Percentiles rank a stretch among this genome's conserved stretches.
Evolutionary conservation across 495 filamentous ascomycete genomes (phyloP).

Genomic region (Aspergillus indologenus): DNA sequence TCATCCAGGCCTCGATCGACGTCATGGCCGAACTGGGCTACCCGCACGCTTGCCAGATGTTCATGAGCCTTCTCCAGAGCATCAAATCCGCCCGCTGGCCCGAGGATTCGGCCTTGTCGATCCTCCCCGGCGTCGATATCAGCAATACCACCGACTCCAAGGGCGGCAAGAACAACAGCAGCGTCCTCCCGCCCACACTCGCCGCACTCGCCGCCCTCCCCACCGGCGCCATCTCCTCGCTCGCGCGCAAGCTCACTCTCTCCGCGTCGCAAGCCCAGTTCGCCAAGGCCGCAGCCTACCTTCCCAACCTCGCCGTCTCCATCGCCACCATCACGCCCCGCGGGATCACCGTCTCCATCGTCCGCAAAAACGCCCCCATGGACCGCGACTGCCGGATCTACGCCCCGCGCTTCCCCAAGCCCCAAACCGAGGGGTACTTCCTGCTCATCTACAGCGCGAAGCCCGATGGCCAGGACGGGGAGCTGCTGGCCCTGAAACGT

Average conservation of each 20-base stretch:
- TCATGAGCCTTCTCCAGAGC: slow-evolving; percentile 84
- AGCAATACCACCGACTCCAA: slow-evolving; percentile 18
- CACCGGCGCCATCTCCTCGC: slow-evolving; percentile 19
- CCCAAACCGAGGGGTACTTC: slow-evolving; percentile 94
- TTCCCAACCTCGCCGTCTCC: slow-evolving; percentile 54
- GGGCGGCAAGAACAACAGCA: slow-evolving; percentile 33
- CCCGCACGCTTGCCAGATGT: slow-evolving; percentile 65
- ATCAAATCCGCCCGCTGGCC: slow-evolving; percentile 94
- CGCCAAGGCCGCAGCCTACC: slow-evolving; percentile 10
- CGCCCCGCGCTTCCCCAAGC: slow-evolving; percentile 87
- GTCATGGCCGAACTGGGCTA: slow-evolving; percentile 89
- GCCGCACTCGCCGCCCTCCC: slow-evolving; percentile 30
- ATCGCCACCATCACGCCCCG: slow-evolving; percentile 57
- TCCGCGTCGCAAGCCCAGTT: slow-evolving; percentile 33
- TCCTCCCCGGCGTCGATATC: slow-evolving; percentile 73
- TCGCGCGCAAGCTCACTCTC: slow-evolving; percentile 31
- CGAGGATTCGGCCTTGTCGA: slow-evolving; percentile 70
- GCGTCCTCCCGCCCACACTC: slow-evolving; percentile 23
- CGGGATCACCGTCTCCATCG: slow-evolving; percentile 60
- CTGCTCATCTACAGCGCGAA: slow-evolving; percentile 54
- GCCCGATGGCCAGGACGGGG: slow-evolving; percentile 60
- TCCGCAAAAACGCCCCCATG: slow-evolving; percentile 61
- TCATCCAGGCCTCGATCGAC: slow-evolving; percentile 87
- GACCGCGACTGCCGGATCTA: slow-evolving; percentile 69
- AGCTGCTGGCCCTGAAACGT: slow-evolving; percentile 81